These are phyloP conservation scores for Fusarium nodosum DNA, from an alignment of 2,329 filamentous ascomycete species.

Conservation along the genomic window DNA sequence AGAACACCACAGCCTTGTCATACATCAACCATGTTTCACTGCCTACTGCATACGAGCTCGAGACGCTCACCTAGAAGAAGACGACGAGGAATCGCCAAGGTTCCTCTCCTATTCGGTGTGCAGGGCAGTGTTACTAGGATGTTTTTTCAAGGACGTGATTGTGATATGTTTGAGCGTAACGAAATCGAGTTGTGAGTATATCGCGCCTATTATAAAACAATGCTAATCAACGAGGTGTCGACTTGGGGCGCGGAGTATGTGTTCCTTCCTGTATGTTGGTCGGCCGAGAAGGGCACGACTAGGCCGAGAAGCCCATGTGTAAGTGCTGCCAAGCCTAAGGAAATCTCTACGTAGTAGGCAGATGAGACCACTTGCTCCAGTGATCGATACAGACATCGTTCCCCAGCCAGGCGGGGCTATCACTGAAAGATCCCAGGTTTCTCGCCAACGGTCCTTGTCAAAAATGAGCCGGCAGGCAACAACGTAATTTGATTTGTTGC, in stretches of 20 bases:
- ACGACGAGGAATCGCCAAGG: constrained; percentile 25
- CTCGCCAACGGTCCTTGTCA: constrained; percentile 17
- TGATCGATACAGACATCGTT: constrained; percentile 34
- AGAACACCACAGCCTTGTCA: constrained; percentile 44
- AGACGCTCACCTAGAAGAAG: constrained; percentile 27
- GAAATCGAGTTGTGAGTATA: constrained; percentile 18
- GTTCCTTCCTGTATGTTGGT: constrained; percentile 36
- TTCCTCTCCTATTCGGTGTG: constrained; percentile 27
- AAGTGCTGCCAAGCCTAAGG: constrained; percentile 40
- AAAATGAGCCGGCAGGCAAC: constrained; percentile 32
- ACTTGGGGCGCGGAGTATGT: constrained; percentile 35
- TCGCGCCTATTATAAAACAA: constrained; percentile 32
- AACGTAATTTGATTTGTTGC: constrained; percentile 26
- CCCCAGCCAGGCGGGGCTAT: constrained; percentile 40
- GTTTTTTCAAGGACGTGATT: constrained; percentile 11
- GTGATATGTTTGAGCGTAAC: constrained; percentile 22
- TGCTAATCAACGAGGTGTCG: constrained; percentile 19
- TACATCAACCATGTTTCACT: constrained; percentile 48
- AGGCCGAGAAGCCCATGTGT: constrained; percentile 37
- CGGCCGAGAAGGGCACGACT: constrained; percentile 46
- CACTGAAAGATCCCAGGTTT: constrained; percentile 27
- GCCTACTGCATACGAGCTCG: constrained; percentile 34
- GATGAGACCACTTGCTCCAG: constrained; percentile 19
- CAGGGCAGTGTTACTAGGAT: constrained; percentile 8
- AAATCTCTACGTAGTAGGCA: constrained; percentile 30